Evolutionary conservation across 371 early-diverging fungal species (phyloP), one percentile per base, ranked within the genome.

Genomic region (Entomophthora muscae): DNA sequence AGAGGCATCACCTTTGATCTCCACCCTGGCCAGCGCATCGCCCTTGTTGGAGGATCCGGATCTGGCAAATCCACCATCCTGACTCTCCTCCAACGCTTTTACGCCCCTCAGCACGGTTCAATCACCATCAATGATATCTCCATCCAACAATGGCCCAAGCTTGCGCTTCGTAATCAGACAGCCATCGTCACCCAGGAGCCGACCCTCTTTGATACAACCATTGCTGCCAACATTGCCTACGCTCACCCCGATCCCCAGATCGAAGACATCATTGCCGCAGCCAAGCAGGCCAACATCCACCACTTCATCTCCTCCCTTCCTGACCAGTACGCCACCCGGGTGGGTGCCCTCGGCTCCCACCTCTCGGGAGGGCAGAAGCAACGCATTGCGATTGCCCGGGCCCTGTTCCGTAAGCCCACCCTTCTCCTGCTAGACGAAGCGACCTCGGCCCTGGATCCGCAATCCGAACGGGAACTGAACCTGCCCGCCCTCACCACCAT

Each of bases 391-490:
- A n/a, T n/a, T n/a, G n/a, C n/a, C n/a, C n/a, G n/a, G n/a, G n/a
- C n/a, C n/a, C n/a, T n/a, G n/a, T n/a, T 88, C 28, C 77, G 81
- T 58, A 73, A 85, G 64, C 86, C 87, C 17, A 76, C 76, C 53
- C 76, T 88, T 60, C 73, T 91, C n/a, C 74, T 92, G 1, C 69
- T 91, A 63, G 94, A 94, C 70, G 93, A 94, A 70, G 88, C 93
- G 0, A 91, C 93, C 0, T 80, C 84, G 52, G 85, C 86, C 0
- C 68, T 90, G 33, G 91, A 92, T 78, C 75, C 85, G 22, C 76
- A 77, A 65, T 77, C 77, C 0, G 83, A 82, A 60, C 76, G 75
- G 57, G 67, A 84, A 3, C 85, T 95, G 22, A 81, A 80, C 63
- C 68, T 88, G 24, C 75, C 71, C 29, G 73, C 74, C 12, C 66